A percentile compares a stretch with the other conserved stretches of the same genome.
phyloP scores from a whole-genome alignment of 441 rosid genomes.

The Adansonia grandidieri region DNA sequence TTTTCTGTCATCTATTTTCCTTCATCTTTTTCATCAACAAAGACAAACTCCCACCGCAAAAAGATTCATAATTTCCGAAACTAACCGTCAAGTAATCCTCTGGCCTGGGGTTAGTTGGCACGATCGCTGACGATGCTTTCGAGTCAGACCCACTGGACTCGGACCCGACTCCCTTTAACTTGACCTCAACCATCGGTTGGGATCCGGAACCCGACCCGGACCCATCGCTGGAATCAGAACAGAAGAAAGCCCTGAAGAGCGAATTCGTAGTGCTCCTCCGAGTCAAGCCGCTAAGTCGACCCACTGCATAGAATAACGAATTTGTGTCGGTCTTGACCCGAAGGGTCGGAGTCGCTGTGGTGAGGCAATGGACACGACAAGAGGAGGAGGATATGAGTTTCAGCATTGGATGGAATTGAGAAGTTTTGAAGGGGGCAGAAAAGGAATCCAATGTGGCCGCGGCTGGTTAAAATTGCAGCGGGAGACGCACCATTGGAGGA shows the following conservation, averaged over 20 bases:
- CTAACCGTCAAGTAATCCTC: constrained; percentile 85
- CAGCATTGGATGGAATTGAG: constrained; percentile 56
- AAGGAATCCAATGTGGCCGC: constrained; percentile 17
- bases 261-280: constrained; percentile 40
- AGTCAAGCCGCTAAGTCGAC: constrained; percentile 51
- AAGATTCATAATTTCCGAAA: constrained; percentile 8
- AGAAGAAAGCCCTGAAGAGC: constrained; percentile 64
- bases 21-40: constrained; percentile 14
- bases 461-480: constrained; percentile 21
- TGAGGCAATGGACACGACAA: constrained; percentile 49
- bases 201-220: constrained; percentile 30
- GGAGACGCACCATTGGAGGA: constrained; percentile 30
- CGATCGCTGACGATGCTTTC: constrained; percentile 77
- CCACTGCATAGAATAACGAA: constrained; percentile 55
- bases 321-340: constrained; percentile 43
- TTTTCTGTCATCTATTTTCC: neutral
- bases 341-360: constrained; percentile 38
- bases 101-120: constrained; percentile 71
- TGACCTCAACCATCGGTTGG: constrained; percentile 48
- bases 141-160: constrained; percentile 49
- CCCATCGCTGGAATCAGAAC: constrained; percentile 54
- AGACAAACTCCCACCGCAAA: constrained; percentile 4
- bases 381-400: constrained; percentile 69
- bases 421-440: constrained; percentile 21
- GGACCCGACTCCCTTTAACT: constrained; percentile 51